These are phyloP conservation scores for Pyrrhoderma noxium DNA, from an alignment of 1,284 basidiomycete genomes.

Conservation along the genomic window DNA sequence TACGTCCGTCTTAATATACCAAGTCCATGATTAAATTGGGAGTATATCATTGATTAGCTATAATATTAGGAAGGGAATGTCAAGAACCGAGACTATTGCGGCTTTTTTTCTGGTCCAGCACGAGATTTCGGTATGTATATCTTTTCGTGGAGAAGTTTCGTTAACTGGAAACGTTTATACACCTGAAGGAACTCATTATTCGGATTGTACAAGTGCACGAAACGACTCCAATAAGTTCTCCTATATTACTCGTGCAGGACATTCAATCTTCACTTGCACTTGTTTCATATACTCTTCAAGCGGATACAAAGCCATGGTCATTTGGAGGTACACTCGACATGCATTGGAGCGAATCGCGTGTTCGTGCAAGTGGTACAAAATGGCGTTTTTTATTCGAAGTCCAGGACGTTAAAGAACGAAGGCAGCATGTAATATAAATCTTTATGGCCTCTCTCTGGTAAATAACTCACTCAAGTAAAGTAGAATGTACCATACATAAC, in stretches of 20 bases:
- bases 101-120: slow-evolving; percentile 14
- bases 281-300: not conserved
- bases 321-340: slow-evolving; percentile 9
- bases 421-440: too few species aligned
- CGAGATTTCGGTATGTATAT: slow-evolving; percentile 12
- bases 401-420: too few species aligned
- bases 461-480: too few species aligned
- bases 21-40: not conserved
- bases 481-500: too few species aligned
- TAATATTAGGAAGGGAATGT: not conserved
- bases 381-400: slow-evolving; percentile 14
- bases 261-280: not conserved
- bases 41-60: too few species aligned
- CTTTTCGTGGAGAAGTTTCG: not conserved
- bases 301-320: slow-evolving; percentile 12
- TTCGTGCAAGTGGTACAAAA: slow-evolving; percentile 5
- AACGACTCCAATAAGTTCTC: slow-evolving; percentile 1
- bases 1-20: too few species aligned
- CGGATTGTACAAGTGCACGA: slow-evolving; percentile 6
- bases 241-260: not conserved
- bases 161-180: not conserved
- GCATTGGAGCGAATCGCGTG: slow-evolving; percentile 8
- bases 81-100: slow-evolving; percentile 6
- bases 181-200: slow-evolving; percentile 8
- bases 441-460: too few species aligned